Evolutionary conservation across 2,329 filamentous ascomycete genomes (phyloP).

Genomic region (Nothomitra cinnamomea): DNA sequence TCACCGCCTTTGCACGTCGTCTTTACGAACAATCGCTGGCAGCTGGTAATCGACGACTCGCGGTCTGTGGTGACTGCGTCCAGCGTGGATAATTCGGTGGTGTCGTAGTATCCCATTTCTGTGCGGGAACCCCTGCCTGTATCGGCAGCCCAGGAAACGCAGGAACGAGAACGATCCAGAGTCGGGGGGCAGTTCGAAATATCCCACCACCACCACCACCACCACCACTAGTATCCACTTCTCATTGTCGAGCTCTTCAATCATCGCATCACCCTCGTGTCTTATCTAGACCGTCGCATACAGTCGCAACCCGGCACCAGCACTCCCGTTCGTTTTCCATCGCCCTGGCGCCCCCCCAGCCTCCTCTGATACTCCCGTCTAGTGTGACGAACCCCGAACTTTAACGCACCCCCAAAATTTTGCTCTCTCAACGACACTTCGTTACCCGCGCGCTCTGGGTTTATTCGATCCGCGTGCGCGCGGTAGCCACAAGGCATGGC

Average conservation of each 20-base stretch:
- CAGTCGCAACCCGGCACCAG: background rate
- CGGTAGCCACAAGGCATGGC: conserved; percentile 35
- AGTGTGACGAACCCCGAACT: background rate
- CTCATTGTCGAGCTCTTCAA: background rate
- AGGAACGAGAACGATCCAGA: conserved; percentile 2
- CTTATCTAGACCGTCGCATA: background rate
- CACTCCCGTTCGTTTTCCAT: background rate
- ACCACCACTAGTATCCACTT: background rate
- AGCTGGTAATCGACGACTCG: no score
- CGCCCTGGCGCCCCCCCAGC: background rate
- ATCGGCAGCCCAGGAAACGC: conserved; percentile 1
- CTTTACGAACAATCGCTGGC: no score
- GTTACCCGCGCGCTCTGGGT: background rate
- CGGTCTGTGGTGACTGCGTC: no score
- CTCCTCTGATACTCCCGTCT: background rate
- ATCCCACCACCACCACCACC: background rate
- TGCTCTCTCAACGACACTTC: background rate
- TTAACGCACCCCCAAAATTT: background rate
- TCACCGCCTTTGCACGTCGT: background rate
- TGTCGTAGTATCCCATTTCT: background rate
- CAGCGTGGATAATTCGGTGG: background rate
- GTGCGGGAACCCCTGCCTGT: background rate
- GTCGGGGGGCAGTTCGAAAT: background rate
- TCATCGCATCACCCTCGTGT: background rate
- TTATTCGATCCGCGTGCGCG: background rate